Percentiles rank a stretch among this genome's conserved stretches.
These are phyloP conservation scores for Podospora australis DNA, from an alignment of 495 filamentous ascomycete species.

Conservation along the genomic window DNA sequence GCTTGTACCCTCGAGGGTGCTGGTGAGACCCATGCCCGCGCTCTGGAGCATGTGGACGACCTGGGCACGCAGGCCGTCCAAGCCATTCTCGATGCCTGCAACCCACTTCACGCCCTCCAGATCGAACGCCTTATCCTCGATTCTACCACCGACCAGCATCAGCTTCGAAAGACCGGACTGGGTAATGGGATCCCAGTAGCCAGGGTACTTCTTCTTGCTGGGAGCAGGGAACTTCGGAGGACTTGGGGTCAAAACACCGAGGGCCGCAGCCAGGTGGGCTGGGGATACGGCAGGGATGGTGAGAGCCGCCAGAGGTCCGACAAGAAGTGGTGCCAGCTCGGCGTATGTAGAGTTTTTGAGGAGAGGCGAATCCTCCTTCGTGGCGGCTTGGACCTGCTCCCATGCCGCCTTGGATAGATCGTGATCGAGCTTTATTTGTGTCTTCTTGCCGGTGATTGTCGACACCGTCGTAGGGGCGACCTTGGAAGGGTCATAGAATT, in stretches of 20 bases:
- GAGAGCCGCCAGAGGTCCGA: conserved; percentile 71
- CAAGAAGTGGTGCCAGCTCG: conserved; percentile 68
- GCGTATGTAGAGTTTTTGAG: conserved; percentile 39
- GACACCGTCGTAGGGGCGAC: conserved; percentile 16
- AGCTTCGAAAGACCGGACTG: conserved; percentile 82
- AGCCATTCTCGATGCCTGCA: conserved; percentile 71
- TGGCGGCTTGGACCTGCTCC: conserved; percentile 46
- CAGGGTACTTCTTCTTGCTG: conserved; percentile 63
- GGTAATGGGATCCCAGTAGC: conserved; percentile 68
- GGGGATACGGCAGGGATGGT: conserved; percentile 81
- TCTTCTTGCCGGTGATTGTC: conserved; percentile 35
- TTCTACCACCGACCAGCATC: conserved; percentile 74
- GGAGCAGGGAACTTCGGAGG: conserved; percentile 69
- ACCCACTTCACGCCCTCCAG: conserved; percentile 73
- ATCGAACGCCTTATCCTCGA: conserved; percentile 79
- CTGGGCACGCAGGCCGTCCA: conserved; percentile 76
- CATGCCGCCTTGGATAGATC: conserved; percentile 68
- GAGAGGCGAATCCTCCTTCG: conserved; percentile 29
- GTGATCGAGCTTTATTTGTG: conserved; percentile 49
- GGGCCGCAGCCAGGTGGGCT: conserved; percentile 66
- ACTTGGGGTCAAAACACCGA: conserved; percentile 68
- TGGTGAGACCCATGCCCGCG: conserved; percentile 66
- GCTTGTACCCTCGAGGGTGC: conserved; percentile 64
- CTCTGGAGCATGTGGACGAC: conserved; percentile 71
- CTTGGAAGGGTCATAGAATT: conserved; percentile 67